These are phyloP conservation scores for Pichia sp. DNA, from an alignment of 1,139 yeast species.

Conservation along the genomic window DNA sequence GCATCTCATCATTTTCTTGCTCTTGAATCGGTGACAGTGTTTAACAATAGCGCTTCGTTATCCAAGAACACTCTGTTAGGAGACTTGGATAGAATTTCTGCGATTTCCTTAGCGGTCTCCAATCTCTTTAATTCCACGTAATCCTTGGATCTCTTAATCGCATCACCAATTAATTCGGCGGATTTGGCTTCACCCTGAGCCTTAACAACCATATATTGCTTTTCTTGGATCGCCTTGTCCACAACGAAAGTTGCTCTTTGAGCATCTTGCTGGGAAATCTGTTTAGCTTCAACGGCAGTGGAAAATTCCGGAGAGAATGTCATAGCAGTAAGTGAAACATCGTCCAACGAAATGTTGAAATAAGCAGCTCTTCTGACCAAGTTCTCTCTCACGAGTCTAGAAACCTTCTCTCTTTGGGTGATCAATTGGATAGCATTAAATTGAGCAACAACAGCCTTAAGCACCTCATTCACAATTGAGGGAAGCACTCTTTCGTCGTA, in stretches of 20 bases:
- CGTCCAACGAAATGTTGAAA: constrained; percentile 85
- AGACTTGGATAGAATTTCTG: constrained; percentile 73
- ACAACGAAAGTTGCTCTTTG: constrained; percentile 97
- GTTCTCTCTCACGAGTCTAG: constrained; percentile 85
- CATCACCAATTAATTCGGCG: constrained; percentile 98
- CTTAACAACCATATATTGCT: constrained; percentile 91
- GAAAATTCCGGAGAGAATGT: constrained; percentile 98
- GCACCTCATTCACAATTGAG: constrained; percentile 92
- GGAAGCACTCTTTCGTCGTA: constrained; percentile 97
- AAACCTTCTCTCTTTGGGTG: constrained; percentile 96
- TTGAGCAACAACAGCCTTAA: constrained; percentile 95
- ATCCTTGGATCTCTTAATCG: constrained; percentile 91
- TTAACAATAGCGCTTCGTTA: constrained; percentile 84
- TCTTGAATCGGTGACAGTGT: constrained; percentile 72
- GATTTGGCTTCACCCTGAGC: constrained; percentile 99
- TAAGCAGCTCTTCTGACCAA: constrained; percentile 87
- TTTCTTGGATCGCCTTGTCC: constrained; percentile 95
- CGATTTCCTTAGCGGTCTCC: constrained; percentile 96
- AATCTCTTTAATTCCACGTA: constrained; percentile 94
- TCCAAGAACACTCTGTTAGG: constrained; percentile 91
- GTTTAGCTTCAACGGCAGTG: constrained; percentile 96
- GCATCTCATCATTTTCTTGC: constrained; percentile 22
- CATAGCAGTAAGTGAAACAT: constrained; percentile 93
- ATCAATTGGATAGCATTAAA: constrained; percentile 96
- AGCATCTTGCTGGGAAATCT: constrained; percentile 98